These are phyloP conservation scores for Mycogone perniciosa DNA, from an alignment of 2,329 filamentous ascomycete genomes.

Conservation along the genomic window DNA sequence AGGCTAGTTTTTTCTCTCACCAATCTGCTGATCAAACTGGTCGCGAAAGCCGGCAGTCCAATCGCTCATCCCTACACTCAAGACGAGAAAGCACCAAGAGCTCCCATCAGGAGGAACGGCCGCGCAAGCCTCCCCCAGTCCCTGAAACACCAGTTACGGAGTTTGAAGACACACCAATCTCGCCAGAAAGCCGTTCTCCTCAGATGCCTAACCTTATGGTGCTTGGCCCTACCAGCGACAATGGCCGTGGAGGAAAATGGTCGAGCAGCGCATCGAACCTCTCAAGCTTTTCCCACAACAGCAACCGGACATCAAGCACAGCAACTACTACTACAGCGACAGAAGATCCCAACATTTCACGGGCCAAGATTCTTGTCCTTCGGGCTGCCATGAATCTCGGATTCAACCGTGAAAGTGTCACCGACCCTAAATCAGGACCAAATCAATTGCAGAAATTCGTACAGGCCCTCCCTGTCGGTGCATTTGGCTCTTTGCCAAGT, in stretches of 20 bases:
- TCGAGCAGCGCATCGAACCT: conserved; percentile 74
- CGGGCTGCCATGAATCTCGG: conserved; percentile 83
- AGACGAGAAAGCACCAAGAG: conserved; percentile 50
- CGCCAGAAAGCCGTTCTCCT: conserved; percentile 68
- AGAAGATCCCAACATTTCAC: conserved; percentile 71
- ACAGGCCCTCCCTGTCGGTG: conserved; percentile 65
- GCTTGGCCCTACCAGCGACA: conserved; percentile 61
- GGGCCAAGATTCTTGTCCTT: conserved; percentile 72
- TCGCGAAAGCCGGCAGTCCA: conserved; percentile 44
- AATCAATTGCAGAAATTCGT: conserved; percentile 66
- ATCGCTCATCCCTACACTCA: conserved; percentile 44
- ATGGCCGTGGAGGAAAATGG: conserved; percentile 63
- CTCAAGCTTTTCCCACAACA: conserved; percentile 71
- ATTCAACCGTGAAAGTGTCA: conserved; percentile 56
- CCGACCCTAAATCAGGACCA: conserved; percentile 38
- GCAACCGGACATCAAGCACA: conserved; percentile 60
- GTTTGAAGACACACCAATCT: conserved; percentile 84
- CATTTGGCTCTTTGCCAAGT: conserved; percentile 67
- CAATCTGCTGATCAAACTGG: conserved; percentile 45
- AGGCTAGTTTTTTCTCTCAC: conserved; percentile 61
- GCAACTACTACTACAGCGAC: conserved; percentile 61
- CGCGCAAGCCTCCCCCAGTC: conserved; percentile 43
- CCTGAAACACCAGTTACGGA: conserved; percentile 93
- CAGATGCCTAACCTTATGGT: conserved; percentile 84
- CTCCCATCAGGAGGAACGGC: conserved; percentile 38